Evolutionary conservation across 169 alveolate genomes (phyloP).

Genomic region (Babesia divergens): DNA sequence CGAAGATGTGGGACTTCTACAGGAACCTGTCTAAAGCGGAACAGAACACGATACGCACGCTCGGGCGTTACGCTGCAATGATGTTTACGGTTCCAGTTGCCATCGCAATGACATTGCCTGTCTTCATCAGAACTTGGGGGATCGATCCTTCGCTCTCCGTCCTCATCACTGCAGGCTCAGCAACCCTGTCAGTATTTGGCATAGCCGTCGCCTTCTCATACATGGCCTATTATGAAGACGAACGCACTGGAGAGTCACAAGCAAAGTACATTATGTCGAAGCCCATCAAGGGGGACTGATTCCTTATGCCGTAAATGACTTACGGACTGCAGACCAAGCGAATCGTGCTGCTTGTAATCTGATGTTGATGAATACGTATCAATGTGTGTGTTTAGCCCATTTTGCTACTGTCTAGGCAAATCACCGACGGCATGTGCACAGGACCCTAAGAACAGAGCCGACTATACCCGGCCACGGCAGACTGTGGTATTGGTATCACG

Average conservation of each 20-base stretch:
- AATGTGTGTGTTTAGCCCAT: too few relatives aligned
- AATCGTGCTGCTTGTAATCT: too few relatives aligned
- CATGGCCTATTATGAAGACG: slow-evolving; percentile 48
- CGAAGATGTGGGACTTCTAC: slow-evolving; percentile 18
- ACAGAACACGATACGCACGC: slow-evolving; percentile 16
- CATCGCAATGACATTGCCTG: slow-evolving; percentile 38
- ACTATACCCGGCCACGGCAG: too few relatives aligned
- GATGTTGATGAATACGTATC: too few relatives aligned
- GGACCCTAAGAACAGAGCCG: too few relatives aligned
- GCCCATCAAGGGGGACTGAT: slow-evolving; percentile 32
- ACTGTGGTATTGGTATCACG: too few relatives aligned
- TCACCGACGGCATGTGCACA: too few relatives aligned
- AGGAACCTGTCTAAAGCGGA: slow-evolving; percentile 29
- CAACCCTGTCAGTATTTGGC: slow-evolving; percentile 44
- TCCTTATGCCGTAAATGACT: background rate
- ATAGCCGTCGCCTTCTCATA: slow-evolving; percentile 41
- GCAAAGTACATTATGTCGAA: slow-evolving; percentile 40
- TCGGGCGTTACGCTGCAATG: slow-evolving; percentile 42
- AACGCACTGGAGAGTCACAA: slow-evolving; percentile 30
- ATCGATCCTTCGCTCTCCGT: slow-evolving; percentile 13
- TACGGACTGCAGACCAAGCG: too few relatives aligned
- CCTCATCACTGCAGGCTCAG: slow-evolving; percentile 17
- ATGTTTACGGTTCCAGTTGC: slow-evolving; percentile 54
- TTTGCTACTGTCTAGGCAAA: too few relatives aligned
- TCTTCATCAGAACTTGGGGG: slow-evolving; percentile 15